These are phyloP conservation scores for Tulasnella sp. DNA, from an alignment of 768 basidiomycete species.

Conservation along the genomic window DNA sequence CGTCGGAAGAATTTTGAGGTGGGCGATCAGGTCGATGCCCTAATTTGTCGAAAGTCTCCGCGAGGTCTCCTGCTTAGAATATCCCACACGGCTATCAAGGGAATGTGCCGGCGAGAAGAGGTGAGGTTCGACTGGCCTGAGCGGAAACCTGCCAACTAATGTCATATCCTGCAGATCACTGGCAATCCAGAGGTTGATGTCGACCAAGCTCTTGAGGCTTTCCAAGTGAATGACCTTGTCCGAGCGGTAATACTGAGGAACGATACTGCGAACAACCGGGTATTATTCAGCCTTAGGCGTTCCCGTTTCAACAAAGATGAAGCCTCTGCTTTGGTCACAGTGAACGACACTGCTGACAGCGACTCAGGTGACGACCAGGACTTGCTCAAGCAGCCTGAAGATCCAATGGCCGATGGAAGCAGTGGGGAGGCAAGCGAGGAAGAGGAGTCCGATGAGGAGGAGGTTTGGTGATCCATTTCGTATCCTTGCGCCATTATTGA, in stretches of 20 bases:
- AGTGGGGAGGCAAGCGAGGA: conserved; percentile 26
- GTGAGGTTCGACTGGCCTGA: conserved; percentile 29
- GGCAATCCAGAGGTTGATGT: conserved; percentile 81
- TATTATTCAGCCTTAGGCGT: conserved; percentile 76
- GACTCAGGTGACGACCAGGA: no score
- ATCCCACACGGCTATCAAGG: conserved; percentile 70
- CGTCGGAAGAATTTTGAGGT: conserved; percentile 43
- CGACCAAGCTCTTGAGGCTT: conserved; percentile 61
- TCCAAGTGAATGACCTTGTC: conserved; percentile 79
- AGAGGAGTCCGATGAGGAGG: conserved; percentile 24
- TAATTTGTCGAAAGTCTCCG: conserved; percentile 69
- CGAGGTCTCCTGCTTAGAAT: conserved; percentile 93
- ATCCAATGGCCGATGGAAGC: no score
- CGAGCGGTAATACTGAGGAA: conserved; percentile 65
- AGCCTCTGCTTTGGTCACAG: no score
- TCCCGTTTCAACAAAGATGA: conserved; percentile 33
- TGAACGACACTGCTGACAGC: no score
- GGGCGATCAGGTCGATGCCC: conserved; percentile 72
- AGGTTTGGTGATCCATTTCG: conserved; percentile 24
- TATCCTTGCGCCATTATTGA: no score
- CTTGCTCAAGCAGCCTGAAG: no score
- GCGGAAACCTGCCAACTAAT: background rate
- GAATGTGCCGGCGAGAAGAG: conserved; percentile 91
- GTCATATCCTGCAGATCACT: conserved; percentile 48
- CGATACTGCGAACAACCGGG: conserved; percentile 66